A percentile compares a stretch with the other conserved stretches of the same genome.
Conservation (phyloP, 1,284 basidiomycete genomes). For the Ustilago xerochloae region DNA sequence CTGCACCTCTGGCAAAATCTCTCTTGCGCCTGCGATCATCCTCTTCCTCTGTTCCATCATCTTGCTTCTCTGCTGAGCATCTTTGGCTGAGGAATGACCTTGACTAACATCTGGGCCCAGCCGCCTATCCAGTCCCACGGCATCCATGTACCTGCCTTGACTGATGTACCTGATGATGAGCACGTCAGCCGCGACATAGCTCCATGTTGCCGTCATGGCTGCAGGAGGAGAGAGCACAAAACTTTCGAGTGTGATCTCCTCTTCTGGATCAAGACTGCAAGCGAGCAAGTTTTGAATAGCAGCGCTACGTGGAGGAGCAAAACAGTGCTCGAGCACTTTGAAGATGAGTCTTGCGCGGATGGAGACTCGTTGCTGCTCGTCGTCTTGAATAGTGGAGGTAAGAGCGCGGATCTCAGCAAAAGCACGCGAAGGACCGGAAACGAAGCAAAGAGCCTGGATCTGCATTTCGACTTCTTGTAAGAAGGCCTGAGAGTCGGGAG, state of each 20-base stretch:
- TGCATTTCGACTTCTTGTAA: constrained; percentile 45
- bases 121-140: constrained; percentile 55
- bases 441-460: constrained; percentile 42
- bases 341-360: constrained; percentile 43
- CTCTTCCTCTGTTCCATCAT: constrained; percentile 52
- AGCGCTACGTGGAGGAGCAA: constrained; percentile 47
- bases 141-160: constrained; percentile 60
- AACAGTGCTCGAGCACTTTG: constrained; percentile 51
- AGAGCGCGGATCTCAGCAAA: constrained; percentile 36
- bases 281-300: constrained; percentile 52
- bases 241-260: constrained; percentile 43
- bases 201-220: constrained; percentile 47
- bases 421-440: constrained; percentile 36
- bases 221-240: constrained; percentile 45
- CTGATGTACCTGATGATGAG: constrained; percentile 57
- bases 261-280: constrained; percentile 43
- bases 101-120: constrained; percentile 48
- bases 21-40: constrained; percentile 46
- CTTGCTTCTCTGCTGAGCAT: constrained; percentile 34
- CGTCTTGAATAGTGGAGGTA: constrained; percentile 28
- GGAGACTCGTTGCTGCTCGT: constrained; percentile 31
- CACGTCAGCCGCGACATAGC: constrained; percentile 53
- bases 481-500: constrained; percentile 26
- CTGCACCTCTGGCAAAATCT: constrained; percentile 53
- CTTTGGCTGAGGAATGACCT: constrained; percentile 32